These are phyloP conservation scores for Colletotrichum sidae DNA, from an alignment of 2,329 filamentous ascomycete species.

Conservation along the genomic window DNA sequence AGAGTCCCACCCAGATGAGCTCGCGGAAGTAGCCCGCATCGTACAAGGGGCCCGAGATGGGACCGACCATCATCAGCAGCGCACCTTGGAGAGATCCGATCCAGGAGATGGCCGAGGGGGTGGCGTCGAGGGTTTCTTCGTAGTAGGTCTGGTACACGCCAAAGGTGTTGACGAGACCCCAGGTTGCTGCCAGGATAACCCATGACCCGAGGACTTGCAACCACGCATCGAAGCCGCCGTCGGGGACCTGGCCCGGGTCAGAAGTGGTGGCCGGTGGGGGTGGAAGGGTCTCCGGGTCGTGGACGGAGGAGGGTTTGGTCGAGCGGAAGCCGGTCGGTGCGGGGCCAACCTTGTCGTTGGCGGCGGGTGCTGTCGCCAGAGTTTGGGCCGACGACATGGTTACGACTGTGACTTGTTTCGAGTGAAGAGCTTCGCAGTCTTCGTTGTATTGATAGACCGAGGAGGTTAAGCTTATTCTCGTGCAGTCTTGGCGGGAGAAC, in stretches of 20 bases:
- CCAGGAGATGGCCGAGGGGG: constrained; percentile 57
- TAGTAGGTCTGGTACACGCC: constrained; percentile 61
- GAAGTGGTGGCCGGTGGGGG: constrained; percentile 9
- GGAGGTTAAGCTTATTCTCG: not conserved
- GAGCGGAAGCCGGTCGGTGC: constrained; percentile 6
- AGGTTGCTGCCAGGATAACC: constrained; percentile 39
- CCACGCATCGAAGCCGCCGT: constrained; percentile 43
- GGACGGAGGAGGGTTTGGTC: constrained; percentile 4
- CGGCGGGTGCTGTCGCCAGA: not conserved
- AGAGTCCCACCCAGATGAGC: constrained; percentile 49
- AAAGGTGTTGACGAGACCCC: constrained; percentile 56
- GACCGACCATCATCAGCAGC: constrained; percentile 53
- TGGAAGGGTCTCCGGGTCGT: constrained; percentile 16
- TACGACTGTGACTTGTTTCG: not conserved
- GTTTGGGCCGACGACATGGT: constrained; percentile 17
- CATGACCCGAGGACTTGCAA: constrained; percentile 42
- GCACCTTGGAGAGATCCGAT: constrained; percentile 57
- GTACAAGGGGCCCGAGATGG: constrained; percentile 54
- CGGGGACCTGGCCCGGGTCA: constrained; percentile 34
- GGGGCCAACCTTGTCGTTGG: constrained; percentile 12
- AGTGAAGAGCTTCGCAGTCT: not conserved
- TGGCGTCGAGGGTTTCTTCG: constrained; percentile 48
- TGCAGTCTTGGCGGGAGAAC: constrained; percentile 19
- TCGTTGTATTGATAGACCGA: constrained; percentile 4
- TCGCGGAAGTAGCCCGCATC: constrained; percentile 55